A percentile compares a stretch with the other conserved stretches of the same genome.
Evolutionary conservation across 441 rosid species (phyloP).

Genomic region (Corymbia calophylla): DNA sequence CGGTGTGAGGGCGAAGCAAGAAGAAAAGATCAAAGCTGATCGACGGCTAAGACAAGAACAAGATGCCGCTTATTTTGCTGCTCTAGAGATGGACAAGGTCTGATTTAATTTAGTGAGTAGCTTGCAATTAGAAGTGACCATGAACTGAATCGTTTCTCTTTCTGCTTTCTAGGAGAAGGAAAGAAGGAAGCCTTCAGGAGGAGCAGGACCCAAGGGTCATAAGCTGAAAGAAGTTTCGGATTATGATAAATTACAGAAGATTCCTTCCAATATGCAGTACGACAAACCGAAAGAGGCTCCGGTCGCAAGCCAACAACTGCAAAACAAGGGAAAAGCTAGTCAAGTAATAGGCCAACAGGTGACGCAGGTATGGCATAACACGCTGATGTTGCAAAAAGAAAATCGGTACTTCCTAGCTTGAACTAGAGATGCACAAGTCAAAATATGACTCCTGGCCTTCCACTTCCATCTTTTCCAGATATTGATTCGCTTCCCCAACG

Average conservation of each 20-base stretch:
- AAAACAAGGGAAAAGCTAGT: neutral
- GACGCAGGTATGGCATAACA: constrained; percentile 26
- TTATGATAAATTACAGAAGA: constrained; percentile 8
- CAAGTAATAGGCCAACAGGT: constrained; percentile 22
- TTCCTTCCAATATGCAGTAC: constrained; percentile 6
- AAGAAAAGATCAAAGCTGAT: constrained; percentile 31
- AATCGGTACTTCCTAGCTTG: neutral
- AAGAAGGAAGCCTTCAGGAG: constrained; percentile 9
- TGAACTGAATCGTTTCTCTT: neutral
- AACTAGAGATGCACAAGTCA: neutral
- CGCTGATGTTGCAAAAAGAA: neutral
- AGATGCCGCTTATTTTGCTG: constrained; percentile 45
- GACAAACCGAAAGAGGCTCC: constrained; percentile 13
- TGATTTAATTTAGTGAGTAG: neutral
- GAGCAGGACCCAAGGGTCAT: constrained; percentile 8
- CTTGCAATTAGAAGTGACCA: neutral
- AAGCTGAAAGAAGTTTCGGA: constrained; percentile 10
- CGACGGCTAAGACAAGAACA: constrained; percentile 46
- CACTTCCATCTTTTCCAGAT: constrained; percentile 21
- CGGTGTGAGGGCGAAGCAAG: constrained; percentile 1
- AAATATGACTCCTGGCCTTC: neutral
- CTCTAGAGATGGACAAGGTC: constrained; percentile 46
- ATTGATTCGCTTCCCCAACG: constrained; percentile 50
- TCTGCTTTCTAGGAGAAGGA: constrained; percentile 31
- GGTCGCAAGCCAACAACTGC: neutral